Evolutionary conservation across 495 filamentous ascomycete species (phyloP).

Genomic region (Penicillium coffeae): DNA sequence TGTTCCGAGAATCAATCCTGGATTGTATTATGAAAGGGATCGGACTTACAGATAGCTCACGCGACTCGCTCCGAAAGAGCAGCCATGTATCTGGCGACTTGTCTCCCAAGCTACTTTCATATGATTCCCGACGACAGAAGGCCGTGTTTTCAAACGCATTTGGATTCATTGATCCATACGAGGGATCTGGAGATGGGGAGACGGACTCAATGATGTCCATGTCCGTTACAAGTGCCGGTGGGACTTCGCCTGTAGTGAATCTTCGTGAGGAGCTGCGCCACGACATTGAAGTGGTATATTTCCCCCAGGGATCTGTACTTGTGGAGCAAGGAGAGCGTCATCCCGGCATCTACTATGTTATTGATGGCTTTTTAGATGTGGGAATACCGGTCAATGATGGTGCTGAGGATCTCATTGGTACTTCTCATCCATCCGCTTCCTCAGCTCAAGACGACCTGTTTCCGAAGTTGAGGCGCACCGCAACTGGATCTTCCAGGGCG

Average conservation of each 20-base stretch:
- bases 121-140: constrained; percentile 79
- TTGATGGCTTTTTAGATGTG: constrained; percentile 95
- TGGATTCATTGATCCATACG: constrained; percentile 89
- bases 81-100: constrained; percentile 67
- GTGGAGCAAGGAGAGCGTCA: constrained; percentile 96
- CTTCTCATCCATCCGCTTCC: constrained; percentile 24
- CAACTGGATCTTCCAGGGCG: constrained; percentile 43
- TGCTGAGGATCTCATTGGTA: constrained; percentile 39
- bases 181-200: constrained; percentile 76
- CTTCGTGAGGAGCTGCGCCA: constrained; percentile 71
- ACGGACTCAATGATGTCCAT: constrained; percentile 77
- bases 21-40: constrained; percentile 96
- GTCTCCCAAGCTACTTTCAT: constrained; percentile 80
- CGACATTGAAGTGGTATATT: constrained; percentile 97
- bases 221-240: constrained; percentile 54
- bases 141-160: constrained; percentile 85
- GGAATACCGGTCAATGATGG: constrained; percentile 63
- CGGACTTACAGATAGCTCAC: constrained; percentile 64
- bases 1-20: constrained; percentile 85
- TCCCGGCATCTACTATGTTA: constrained; percentile 94
- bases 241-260: constrained; percentile 53
- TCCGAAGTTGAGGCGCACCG: constrained; percentile 46
- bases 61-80: constrained; percentile 57
- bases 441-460: constrained; percentile 41
- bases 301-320: constrained; percentile 90